Evolutionary conservation across 2,329 filamentous ascomycete species (phyloP).

Genomic region (Pseudodiploospora longispora): DNA sequence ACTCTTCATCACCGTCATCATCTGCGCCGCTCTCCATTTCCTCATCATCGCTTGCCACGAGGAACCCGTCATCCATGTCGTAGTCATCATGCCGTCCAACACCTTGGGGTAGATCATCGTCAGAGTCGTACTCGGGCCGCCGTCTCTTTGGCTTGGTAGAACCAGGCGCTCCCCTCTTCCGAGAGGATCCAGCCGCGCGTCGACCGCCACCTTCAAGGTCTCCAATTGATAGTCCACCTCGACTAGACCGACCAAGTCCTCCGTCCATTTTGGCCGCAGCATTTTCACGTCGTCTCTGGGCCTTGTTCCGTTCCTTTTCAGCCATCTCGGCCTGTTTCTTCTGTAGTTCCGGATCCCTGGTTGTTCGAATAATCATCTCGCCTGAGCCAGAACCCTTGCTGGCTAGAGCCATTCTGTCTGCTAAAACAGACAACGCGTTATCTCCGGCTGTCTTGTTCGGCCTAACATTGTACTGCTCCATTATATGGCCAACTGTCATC

Average conservation of each 20-base stretch:
- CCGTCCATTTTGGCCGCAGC: conserved; percentile 57
- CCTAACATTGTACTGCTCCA: conserved; percentile 61
- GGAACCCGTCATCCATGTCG: conserved; percentile 71
- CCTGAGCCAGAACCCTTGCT: conserved; percentile 47
- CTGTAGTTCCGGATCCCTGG: conserved; percentile 66
- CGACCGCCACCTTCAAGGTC: conserved; percentile 56
- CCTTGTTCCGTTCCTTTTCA: conserved; percentile 64
- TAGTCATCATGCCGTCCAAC: conserved; percentile 63
- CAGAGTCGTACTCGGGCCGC: conserved; percentile 64
- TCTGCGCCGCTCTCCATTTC: conserved; percentile 54
- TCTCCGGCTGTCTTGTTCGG: conserved; percentile 62
- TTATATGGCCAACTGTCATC: conserved; percentile 67
- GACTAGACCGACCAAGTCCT: conserved; percentile 41
- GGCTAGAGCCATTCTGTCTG: conserved; percentile 57
- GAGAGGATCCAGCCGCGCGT: conserved; percentile 36
- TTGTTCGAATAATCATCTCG: conserved; percentile 62
- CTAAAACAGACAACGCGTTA: conserved; percentile 60
- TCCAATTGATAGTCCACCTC: conserved; percentile 55
- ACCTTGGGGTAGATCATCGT: conserved; percentile 60
- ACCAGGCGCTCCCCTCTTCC: conserved; percentile 46
- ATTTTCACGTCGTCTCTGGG: conserved; percentile 58
- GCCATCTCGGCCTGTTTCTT: conserved; percentile 65
- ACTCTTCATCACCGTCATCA: conserved; percentile 55
- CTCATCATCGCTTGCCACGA: conserved; percentile 69
- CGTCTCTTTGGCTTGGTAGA: conserved; percentile 44